Evolutionary conservation across 768 basidiomycete genomes (phyloP).

Genomic region (Lactifluus pinguis): DNA sequence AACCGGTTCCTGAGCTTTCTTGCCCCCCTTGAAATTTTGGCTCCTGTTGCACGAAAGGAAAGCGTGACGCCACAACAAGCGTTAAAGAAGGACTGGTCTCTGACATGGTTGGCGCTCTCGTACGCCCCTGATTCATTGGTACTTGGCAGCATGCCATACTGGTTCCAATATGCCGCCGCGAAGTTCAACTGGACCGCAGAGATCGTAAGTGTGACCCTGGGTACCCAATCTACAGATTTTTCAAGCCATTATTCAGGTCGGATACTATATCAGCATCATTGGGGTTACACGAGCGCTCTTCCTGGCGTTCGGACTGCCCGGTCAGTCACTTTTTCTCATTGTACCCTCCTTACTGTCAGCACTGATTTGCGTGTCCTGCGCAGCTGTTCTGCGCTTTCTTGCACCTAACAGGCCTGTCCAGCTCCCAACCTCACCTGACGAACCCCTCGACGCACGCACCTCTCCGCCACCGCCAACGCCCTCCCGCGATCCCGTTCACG

Average conservation of each 20-base stretch:
- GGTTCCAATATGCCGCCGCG: slow-evolving; percentile 12
- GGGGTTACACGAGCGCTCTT: slow-evolving; percentile 7
- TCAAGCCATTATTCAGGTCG: not conserved
- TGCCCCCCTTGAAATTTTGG: slow-evolving; percentile 58
- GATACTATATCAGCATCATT: slow-evolving; percentile 8
- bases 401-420: slow-evolving; percentile 34
- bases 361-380: not conserved
- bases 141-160: slow-evolving; percentile 17
- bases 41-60: slow-evolving; percentile 32
- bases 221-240: not conserved
- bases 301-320: slow-evolving; percentile 2
- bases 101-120: slow-evolving; percentile 45
- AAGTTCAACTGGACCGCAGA: slow-evolving; percentile 6
- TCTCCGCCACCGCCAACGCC: not conserved
- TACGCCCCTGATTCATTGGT: slow-evolving; percentile 33
- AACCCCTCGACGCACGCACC: slow-evolving; percentile 20
- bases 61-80: slow-evolving; percentile 33
- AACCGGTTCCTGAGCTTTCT: slow-evolving; percentile 53
- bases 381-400: slow-evolving; percentile 48
- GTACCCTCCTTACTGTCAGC: not conserved
- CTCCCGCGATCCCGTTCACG: slow-evolving; percentile 8
- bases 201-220: not conserved
- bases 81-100: slow-evolving; percentile 50
- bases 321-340: not conserved
- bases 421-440: slow-evolving; percentile 22